Evolutionary conservation across 495 filamentous ascomycete species (phyloP), one percentile per base, ranked within the genome.

Genomic region (Podospora sp.): DNA sequence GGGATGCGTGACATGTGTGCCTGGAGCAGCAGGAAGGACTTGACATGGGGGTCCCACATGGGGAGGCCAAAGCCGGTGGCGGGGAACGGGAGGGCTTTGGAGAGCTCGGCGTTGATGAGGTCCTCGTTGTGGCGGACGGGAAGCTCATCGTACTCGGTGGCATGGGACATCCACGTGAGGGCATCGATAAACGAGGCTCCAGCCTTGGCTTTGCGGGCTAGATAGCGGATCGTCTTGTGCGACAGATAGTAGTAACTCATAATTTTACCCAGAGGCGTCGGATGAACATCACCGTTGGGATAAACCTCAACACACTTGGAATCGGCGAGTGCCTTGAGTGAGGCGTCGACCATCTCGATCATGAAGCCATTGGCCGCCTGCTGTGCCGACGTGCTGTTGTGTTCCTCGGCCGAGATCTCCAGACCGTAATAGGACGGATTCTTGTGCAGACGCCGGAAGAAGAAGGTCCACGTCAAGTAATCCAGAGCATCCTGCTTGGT

Each of bases 211-310:
- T 92, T 84, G 40, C 84, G 81, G 68, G 91, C 84, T 4, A 99
- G 83, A 68, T 91, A 88, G 0, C 95, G 90, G 70, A 99, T 93
- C 7, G 96, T 97, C 76, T 92, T 92, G 78, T 99, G 95, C 0
- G 93, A 94, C 27, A 99, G 88, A 74, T 99, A 99, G 83, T 99
- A 99, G 81, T 99, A 99, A 79, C 90, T 93, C 91, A 97, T 97
- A 73, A 98, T 98, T 80, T 97, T 97, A 68, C 95, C 95, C 49
- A 97, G 82, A 0, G 95, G 87, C 0, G 95, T 97, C 0, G 93
- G 83, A 65, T 96, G 89, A 27, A 99, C 86, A 68, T 97, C 91
- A 25, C 93, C 93, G 71, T 93, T 97, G n/a, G 90, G 88, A 69
- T 90, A 88, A 2, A 94, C 79, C 20, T 86, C 81, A 22, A 97